These are phyloP conservation scores for Cyclotella choctawhatcheeana DNA, from an alignment of 108 stramenopile genomes.

Conservation along the genomic window DNA sequence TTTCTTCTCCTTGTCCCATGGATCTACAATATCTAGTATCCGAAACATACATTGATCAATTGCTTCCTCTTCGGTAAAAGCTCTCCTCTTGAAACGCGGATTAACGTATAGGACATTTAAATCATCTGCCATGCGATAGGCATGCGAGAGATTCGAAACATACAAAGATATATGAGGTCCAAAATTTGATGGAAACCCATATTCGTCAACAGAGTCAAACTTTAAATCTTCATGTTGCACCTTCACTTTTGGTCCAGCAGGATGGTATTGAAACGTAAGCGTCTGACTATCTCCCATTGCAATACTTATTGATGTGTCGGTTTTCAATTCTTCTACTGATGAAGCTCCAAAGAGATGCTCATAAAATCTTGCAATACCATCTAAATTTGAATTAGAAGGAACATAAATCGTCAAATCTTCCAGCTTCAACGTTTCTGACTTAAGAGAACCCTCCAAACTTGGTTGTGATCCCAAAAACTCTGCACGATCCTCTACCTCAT, in stretches of 20 bases:
- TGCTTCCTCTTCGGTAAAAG: constrained; percentile 60
- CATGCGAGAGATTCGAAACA: constrained; percentile 41
- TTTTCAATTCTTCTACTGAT: constrained; percentile 27
- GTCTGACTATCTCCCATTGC: constrained; percentile 71
- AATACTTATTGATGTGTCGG: constrained; percentile 31
- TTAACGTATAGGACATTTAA: constrained; percentile 61
- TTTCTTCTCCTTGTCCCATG: constrained; percentile 33
- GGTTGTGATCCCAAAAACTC: constrained; percentile 40
- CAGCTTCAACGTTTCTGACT: constrained; percentile 53
- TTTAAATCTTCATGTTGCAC: constrained; percentile 63
- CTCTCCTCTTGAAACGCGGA: constrained; percentile 61
- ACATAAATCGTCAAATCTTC: constrained; percentile 62
- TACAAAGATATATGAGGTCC: constrained; percentile 76
- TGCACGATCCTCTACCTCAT: constrained; percentile 50
- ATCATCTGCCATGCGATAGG: constrained; percentile 41
- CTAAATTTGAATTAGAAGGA: constrained; percentile 50
- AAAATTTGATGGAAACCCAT: constrained; percentile 53
- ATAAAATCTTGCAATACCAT: constrained; percentile 72
- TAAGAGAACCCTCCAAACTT: constrained; percentile 35
- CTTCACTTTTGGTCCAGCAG: constrained; percentile 34
- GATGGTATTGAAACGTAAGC: constrained; percentile 60
- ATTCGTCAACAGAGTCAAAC: constrained; percentile 37
- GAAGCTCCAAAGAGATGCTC: constrained; percentile 50
- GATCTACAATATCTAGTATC: constrained; percentile 62
- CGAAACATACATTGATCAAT: constrained; percentile 75